phyloP scores from a whole-genome alignment of 768 basidiomycete genomes.

The Arthromyces matolae region DNA sequence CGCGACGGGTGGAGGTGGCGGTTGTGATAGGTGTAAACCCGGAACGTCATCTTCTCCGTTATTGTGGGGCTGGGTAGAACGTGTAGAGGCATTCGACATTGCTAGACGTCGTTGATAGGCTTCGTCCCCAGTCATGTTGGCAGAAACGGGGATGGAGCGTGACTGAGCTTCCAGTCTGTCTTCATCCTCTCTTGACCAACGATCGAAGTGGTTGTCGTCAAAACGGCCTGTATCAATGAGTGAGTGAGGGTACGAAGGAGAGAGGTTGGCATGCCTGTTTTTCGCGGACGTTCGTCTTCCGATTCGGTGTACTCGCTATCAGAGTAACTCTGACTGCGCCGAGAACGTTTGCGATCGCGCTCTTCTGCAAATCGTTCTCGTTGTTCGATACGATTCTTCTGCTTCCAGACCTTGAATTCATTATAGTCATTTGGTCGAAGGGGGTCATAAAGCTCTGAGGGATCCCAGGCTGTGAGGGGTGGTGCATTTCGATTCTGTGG shows the following conservation, averaged over 20 bases:
- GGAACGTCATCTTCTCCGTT: slow-evolving; percentile 24
- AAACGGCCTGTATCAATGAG: slow-evolving; percentile 39
- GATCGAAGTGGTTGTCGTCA: slow-evolving; percentile 42
- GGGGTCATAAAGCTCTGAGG: slow-evolving; percentile 75
- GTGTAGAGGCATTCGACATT: slow-evolving; percentile 54
- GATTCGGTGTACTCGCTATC: slow-evolving; percentile 62
- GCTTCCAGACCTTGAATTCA: slow-evolving; percentile 81
- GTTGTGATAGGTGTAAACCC: slow-evolving; percentile 12
- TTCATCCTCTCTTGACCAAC: slow-evolving; percentile 54
- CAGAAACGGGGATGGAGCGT: slow-evolving; percentile 39
- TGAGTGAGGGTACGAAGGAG: neutral
- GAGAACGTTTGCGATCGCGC: slow-evolving; percentile 54
- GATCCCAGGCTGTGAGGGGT: slow-evolving; percentile 65
- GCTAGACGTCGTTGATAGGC: slow-evolving; percentile 73
- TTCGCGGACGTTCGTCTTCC: slow-evolving; percentile 65
- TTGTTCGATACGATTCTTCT: slow-evolving; percentile 69
- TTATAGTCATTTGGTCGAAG: slow-evolving; percentile 84
- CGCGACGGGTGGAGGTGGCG: slow-evolving; percentile 16
- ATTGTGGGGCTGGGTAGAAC: too few relatives aligned
- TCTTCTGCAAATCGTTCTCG: slow-evolving; percentile 65
- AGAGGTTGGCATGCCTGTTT: slow-evolving; percentile 60
- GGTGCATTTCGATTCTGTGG: slow-evolving; percentile 59
- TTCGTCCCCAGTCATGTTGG: slow-evolving; percentile 67
- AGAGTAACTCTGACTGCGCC: slow-evolving; percentile 58
- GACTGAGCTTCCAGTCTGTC: slow-evolving; percentile 26